Base-by-base conservation (phyloP, 345 rosid genomes). In the Raphanus raphanistrum region DNA sequence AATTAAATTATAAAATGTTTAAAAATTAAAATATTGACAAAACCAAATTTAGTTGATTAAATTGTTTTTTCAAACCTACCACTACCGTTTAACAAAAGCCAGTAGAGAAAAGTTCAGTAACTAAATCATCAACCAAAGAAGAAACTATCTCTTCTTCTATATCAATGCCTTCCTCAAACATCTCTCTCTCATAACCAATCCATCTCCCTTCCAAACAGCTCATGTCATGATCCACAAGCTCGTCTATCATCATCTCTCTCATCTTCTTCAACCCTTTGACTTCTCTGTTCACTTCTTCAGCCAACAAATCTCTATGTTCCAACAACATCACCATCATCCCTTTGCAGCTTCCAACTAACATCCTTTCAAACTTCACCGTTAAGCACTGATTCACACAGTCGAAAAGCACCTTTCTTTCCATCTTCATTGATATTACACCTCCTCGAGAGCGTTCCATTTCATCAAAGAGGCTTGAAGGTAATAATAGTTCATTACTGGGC, bases 181-280 rank as follows among this genome's bases (percentile, higher is more conserved):
- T 90, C 72, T 95, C 97, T 29, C 73, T 87, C 77, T 90, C 90
- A 63, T 82, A 92, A 63, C 86, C 90, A 52, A 82, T 79, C 98
- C 99, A 92, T 81, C 82, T 92, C 48, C 99, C 99, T 73, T 86
- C 78, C 1, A 82, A 89, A 73, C 79, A 79, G 82, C 94, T 88
- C 99, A 92, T 95, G 72, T 95, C 99, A 79, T 89, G 86, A 83
- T 90, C 91, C 45, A 95, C 97, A 71, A 95, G 88, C 83, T 91
- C 97, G 41, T 95, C 98, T 17, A 95, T 94, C 92, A 90, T 89
- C 68, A 89, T 87, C 58, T 92, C 93, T 66, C 89, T 84, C 91
- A 89, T 86, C 54, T 82, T 82, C 84, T 83, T 87, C 88, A 89
- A 86, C 35, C 77, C 85, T 15, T 80, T 71, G 13, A 95, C 89